A percentile compares a stretch with the other conserved stretches of the same genome.
Evolutionary conservation across 192 early-diverging fungal species (phyloP).

Genomic region (Chytriomyces confervae): DNA sequence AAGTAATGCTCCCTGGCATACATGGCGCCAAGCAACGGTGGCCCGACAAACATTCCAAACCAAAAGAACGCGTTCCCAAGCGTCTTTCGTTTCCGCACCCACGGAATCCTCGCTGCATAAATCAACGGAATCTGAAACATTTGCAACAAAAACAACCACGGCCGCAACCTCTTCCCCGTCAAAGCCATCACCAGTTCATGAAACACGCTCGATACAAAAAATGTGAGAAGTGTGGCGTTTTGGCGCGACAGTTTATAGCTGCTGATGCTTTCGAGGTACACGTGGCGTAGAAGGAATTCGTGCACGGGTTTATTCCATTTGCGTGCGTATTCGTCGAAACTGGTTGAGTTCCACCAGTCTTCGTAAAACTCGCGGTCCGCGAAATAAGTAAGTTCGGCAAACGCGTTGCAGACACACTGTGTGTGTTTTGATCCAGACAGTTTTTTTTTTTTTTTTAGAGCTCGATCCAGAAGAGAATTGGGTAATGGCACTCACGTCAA

Average conservation of each 20-base stretch:
- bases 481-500: constrained; percentile 62
- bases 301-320: constrained; percentile 95
- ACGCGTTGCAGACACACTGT: constrained; percentile 88
- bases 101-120: constrained; percentile 61
- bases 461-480: neutral
- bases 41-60: constrained; percentile 82
- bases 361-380: constrained; percentile 98
- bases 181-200: constrained; percentile 85
- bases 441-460: neutral
- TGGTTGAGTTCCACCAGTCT: constrained; percentile 96
- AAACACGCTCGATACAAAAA: constrained; percentile 76
- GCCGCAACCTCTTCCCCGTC: constrained; percentile 64
- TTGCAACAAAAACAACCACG: constrained; percentile 84
- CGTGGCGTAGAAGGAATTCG: constrained; percentile 87
- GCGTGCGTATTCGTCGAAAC: constrained; percentile 88
- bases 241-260: constrained; percentile 68
- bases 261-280: constrained; percentile 84
- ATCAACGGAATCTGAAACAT: constrained; percentile 94
- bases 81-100: constrained; percentile 65
- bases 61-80: constrained; percentile 88
- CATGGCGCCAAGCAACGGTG: constrained; percentile 26
- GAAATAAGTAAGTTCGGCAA: constrained; percentile 93
- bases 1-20: neutral
- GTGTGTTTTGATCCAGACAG: neutral
- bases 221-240: constrained; percentile 79